Evolutionary conservation across 306 rosid genomes (phyloP), one percentile per base, ranked within the genome.

Genomic region (Malus orientalis): DNA sequence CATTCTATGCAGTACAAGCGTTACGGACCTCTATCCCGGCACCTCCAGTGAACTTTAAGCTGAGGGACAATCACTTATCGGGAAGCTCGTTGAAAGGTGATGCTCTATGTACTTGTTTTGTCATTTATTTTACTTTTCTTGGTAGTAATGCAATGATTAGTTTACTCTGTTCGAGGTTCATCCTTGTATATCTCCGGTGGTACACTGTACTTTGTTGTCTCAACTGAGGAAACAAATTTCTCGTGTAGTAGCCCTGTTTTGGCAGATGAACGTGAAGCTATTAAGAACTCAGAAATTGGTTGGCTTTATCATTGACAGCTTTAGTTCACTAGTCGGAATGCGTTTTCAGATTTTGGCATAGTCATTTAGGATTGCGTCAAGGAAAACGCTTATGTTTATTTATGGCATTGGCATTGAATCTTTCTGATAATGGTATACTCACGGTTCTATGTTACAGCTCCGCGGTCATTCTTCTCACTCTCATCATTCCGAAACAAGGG

Each of bases 11-110:
- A 91, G 99, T 85, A 78, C 90, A 88, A 87, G 89, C 93, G 68
- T 69, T 92, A 81, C 87, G 86, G 85, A 96, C 94, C 89, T 89
- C 99, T 75, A 92, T 96, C 78, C 99, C 99, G 22, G 92, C 97
- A 62, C 97, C 96, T 79, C 99, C 98, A 1, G 85, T 90, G 78
- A 91, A 93, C 87, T 96, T 96, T 80, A 93, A 73, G 81, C 86
- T 87, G 73, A 91, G 96, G 84, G 99, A 96, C 76, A 98, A 92
- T 81, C 93, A 91, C 79, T 72, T 92, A 82, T 91, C 99, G 4
- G 99, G 96, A 87, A 96, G 98, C 85, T 91, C 99, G 11, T 84
- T 96, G 77, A 96, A 91, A 93, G 99, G 99, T 93, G 73, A 81
- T 70, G 71, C 75, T 77, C 63, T 27, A 15, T 58, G 55, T 14